Evolutionary conservation across 1,284 basidiomycete genomes (phyloP), one percentile per base, ranked within the genome.

Genomic region (Heliocybe sulcata): DNA sequence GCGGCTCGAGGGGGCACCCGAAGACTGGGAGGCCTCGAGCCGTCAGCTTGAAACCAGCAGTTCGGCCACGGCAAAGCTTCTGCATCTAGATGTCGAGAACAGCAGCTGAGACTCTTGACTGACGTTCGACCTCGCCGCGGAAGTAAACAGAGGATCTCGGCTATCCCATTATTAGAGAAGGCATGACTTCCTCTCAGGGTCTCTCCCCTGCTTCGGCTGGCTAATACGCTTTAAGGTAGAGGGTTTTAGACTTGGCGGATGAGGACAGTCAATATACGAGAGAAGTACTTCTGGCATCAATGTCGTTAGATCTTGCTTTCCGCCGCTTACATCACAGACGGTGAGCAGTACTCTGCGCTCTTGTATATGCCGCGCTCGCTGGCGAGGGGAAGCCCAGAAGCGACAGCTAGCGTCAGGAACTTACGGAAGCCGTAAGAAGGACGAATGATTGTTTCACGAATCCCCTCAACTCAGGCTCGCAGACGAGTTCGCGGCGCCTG

Each of bases 201-300:
- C 38, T 6, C 38, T 42, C 38, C 38, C 38, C 38, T 20, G 38
- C 38, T n/a, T 20, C 38, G 38, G 38, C 38, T 42, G 38, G 38
- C 38, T 42, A 42, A 42, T 42, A 42, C 38, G 38, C 38, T 42
- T 42, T 42, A 42, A 42, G 38, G 38, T 42, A 42, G 38, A 42
- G 38, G 38, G 38, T 42, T 42, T 42, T 42, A 42, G 16, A 42
- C 38, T 42, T 42, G 38, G 38, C 38, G 38, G 3, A 42, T n/a
- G 38, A 42, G 38, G 38, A 8, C 19, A 20, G 16, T 16, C 38
- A 42, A 42, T 42, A 42, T 20, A 42, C 19, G 38, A 6, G 38
- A 42, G 38, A 42, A 42, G 38, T 42, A 6, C 38, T 9, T 42
- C 38, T 20, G 19, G 38, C 16, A 42, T 42, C 38, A 42, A 6